Percentiles rank a stretch among this genome's conserved stretches.
Evolutionary conservation across 257 asterid species (phyloP).

Genomic region (Ilex asprella): DNA sequence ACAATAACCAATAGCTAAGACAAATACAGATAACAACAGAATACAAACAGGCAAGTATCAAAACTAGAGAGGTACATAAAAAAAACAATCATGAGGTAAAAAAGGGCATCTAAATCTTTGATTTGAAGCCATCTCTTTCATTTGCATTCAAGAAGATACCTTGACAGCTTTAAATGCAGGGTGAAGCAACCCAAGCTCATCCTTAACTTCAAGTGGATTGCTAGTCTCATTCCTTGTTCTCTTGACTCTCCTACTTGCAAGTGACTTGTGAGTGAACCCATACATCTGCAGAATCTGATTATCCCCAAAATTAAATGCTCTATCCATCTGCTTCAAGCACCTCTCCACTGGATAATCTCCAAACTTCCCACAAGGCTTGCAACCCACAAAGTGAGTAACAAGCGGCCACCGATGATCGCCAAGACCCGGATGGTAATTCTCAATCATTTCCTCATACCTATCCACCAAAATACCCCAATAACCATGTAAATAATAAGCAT

Average conservation of each 20-base stretch:
- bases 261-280: conserved; percentile 64
- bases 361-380: conserved; percentile 91
- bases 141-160: conserved; percentile 25
- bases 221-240: conserved; percentile 58
- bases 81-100: not conserved
- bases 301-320: conserved; percentile 78
- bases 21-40: conserved; percentile 16
- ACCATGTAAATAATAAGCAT: conserved; percentile 64
- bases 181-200: conserved; percentile 68
- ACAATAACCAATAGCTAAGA: conserved; percentile 26
- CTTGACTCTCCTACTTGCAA: conserved; percentile 56
- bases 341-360: conserved; percentile 90
- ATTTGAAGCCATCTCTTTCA: conserved; percentile 10
- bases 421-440: conserved; percentile 79
- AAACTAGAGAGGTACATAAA: conserved; percentile 6
- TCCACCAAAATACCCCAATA: conserved; percentile 94
- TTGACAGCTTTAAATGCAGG: conserved; percentile 60
- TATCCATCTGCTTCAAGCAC: conserved; percentile 92
- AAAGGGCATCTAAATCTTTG: not conserved
- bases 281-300: conserved; percentile 83
- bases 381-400: conserved; percentile 97
- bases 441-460: conserved; percentile 82
- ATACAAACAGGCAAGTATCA: conserved; percentile 24
- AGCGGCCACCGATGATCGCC: conserved; percentile 98
- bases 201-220: conserved; percentile 65